Percentiles rank a stretch among this genome's conserved stretches.
Conservation (phyloP, 441 rosid species). For the Codiaeum variegatum region DNA sequence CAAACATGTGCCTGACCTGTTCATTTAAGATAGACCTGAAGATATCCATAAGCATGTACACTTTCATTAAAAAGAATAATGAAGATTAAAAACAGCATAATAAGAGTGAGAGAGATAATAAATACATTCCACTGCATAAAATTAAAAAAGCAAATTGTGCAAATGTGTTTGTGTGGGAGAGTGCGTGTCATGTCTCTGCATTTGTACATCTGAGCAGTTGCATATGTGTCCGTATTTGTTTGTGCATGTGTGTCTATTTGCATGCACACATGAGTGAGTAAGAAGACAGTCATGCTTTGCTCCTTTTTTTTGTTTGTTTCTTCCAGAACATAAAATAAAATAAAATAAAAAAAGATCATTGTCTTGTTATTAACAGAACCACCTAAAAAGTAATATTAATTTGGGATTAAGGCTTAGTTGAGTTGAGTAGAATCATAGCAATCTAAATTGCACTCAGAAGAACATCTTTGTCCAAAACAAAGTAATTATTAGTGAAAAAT, state of each 20-base stretch:
- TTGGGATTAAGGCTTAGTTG: too few species aligned
- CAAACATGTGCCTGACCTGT: slow-evolving; percentile 99
- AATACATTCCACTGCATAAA: slow-evolving; percentile 5
- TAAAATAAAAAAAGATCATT: not conserved
- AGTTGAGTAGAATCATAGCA: not conserved
- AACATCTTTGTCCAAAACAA: not conserved
- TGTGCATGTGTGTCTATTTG: not conserved
- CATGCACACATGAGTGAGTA: not conserved
- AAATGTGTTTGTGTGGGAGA: not conserved
- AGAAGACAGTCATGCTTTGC: not conserved
- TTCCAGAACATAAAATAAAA: not conserved
- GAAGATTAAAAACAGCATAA: slow-evolving; percentile 1
- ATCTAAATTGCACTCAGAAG: not conserved
- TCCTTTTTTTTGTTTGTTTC: not conserved
- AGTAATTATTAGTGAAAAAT: not conserved
- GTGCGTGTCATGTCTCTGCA: not conserved
- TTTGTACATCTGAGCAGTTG: not conserved
- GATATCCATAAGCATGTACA: slow-evolving; percentile 39
- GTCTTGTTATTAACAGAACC: not conserved
- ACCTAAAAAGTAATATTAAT: not conserved
- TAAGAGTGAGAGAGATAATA: not conserved
- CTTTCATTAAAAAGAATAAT: slow-evolving; percentile 23
- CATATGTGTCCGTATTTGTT: not conserved
- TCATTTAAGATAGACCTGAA: slow-evolving; percentile 50
- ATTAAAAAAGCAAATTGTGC: slow-evolving; percentile 1